Base-by-base conservation (phyloP, 2,329 filamentous ascomycete species). In the Alternaria hordeiaustralica region DNA sequence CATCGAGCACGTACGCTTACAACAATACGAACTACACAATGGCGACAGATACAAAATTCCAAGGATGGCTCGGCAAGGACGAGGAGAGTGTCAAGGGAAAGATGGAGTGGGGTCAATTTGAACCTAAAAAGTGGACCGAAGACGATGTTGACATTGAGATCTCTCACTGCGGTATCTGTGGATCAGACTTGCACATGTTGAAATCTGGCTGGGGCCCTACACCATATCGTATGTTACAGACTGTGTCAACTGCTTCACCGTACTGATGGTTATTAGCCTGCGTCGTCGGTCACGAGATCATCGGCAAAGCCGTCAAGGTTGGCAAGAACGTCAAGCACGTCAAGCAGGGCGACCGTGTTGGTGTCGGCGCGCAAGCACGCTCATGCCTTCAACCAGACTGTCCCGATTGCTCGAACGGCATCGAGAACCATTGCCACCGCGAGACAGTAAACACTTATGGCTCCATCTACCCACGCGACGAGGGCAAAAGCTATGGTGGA, bases 291-390 rank as follows among this genome's bases (percentile, higher is more conserved):
- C 80, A 82, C 69, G 80, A 82, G 60, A 82, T 82, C 65, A 72
- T 82, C 58, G 80, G 80, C 61, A 75, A 71, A 36, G 78, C 76
- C 11, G 75, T 80, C 57, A 75, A 72, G 26, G 75, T 81, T n/a
- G 80, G 80, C 58, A 84, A 80, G 79, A 72, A 83, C 23, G 82
- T 80, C 33, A 82, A 79, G 54, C 81, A 80, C 50, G 83, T 91
- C 78, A 85, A 87, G 62, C 72, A 89, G 51, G 89, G 90, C 51
- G 87, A 90, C 74, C 86, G 88, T 9, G 84, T 83, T 20, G 86
- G 85, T 60, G 84, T 85, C 47, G 85, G 85, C 57, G 82, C 81
- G 51, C 82, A 83, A 66, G 81, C 79, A 61, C 83, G 77, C 49
- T 83, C 79, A 58, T 86, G 85, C 71, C 80, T 84, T 60, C 61